These are phyloP conservation scores for Neltuma alba DNA, from an alignment of 306 rosid species.

Conservation along the genomic window DNA sequence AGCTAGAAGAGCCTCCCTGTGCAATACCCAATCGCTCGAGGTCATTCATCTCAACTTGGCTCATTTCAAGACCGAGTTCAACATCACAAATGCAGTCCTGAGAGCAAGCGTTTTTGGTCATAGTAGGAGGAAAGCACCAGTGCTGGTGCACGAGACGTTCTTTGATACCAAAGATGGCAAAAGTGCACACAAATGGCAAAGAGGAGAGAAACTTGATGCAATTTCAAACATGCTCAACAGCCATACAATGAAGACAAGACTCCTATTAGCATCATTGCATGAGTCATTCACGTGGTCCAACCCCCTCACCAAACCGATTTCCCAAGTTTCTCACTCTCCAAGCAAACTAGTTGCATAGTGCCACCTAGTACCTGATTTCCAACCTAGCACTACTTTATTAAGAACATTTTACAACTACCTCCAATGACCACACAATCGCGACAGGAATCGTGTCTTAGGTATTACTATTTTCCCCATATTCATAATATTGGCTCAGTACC, in stretches of 20 bases:
- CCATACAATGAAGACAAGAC: not conserved
- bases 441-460: slow-evolving; percentile 3
- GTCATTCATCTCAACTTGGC: not conserved
- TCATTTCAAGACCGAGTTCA: not conserved
- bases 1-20: not conserved
- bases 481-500: slow-evolving; percentile 2
- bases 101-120: not conserved
- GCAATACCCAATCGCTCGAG: not conserved
- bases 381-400: not conserved
- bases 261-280: not conserved
- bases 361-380: not conserved
- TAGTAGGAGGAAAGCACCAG: not conserved
- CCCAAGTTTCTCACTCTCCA: not conserved
- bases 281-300: not conserved
- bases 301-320: not conserved
- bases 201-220: not conserved
- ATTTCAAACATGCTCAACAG: not conserved
- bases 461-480: not conserved
- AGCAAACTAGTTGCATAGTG: not conserved
- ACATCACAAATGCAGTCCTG: not conserved
- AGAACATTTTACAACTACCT: not conserved
- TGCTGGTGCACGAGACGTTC: not conserved
- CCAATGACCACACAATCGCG: not conserved
- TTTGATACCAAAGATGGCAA: not conserved
- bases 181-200: not conserved